Evolutionary conservation across 495 filamentous ascomycete species (phyloP), one percentile per base, ranked within the genome.

Genomic region (Penicillium fimorum): DNA sequence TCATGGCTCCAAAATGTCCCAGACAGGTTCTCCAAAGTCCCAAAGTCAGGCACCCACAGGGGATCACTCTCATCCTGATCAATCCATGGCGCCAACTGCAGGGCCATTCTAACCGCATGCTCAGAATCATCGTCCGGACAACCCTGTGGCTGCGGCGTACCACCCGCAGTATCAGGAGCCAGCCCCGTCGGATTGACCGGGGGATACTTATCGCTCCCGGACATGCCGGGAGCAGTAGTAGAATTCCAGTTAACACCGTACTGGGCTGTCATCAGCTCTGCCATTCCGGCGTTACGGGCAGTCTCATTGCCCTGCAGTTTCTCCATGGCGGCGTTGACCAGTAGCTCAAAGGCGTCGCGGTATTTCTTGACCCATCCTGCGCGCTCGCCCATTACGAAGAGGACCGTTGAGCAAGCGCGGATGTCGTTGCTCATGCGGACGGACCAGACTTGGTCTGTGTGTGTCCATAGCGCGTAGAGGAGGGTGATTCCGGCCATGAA

Each of bases 401-500:
- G 66, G 0, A 81, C 78, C 2, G 77, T 72, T 5, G 79, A 81
- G 69, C 77, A 83, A 22, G 79, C 80, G 44, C 80, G 76, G 45
- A 81, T 78, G 37, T 82, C 77, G 56, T 81, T 81, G 58, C 76
- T 79, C 58, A 81, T 76, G 22, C 71, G 71, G 22, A 81, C 70
- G 20, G 78, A 79, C 79, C 78, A 83, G 40, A 82, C 71, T 47
- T 72, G 59, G 17, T 73, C 72, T 11, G 75, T 74, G 43, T 78
- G 74, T 10, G 71, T 76, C 73, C 75, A 78, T 15, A 79, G 63
- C 0, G 75, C 74, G 51, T 80, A 81, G 24, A 80, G 72, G 17
- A 82, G 66, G 1, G 79, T 82, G 17, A 82, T 76, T 0, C 80
- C 79, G 1, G 79, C 74, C 62, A 82, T 79, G 60, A 82, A 82